Evolutionary conservation across 768 basidiomycete genomes (phyloP).

Genomic region (Cystobasidium tubakii): DNA sequence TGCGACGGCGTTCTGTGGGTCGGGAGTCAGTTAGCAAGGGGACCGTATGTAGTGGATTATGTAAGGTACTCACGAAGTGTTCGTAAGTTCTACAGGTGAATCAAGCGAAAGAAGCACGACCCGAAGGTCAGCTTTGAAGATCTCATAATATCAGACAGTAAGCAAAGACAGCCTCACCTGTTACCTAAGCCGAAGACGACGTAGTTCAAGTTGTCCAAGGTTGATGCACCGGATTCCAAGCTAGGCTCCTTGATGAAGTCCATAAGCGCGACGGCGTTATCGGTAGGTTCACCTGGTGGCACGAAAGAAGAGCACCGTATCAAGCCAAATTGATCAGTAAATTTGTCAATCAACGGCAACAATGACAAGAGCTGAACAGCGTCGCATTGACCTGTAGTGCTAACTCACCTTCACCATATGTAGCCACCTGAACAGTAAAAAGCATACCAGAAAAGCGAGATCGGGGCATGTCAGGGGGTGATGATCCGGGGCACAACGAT

Average conservation of each 20-base stretch:
- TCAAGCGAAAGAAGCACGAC: background rate
- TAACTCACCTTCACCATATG: constrained; percentile 81
- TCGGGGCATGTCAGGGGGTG: constrained; percentile 1
- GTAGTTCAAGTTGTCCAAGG: constrained; percentile 78
- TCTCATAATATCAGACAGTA: too few relatives aligned
- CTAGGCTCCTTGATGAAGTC: constrained; percentile 81
- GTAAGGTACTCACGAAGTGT: background rate
- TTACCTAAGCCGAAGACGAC: constrained; percentile 84
- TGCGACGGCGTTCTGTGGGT: constrained; percentile 66
- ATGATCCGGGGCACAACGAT: background rate
- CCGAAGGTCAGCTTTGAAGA: too few relatives aligned
- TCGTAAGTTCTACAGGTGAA: background rate
- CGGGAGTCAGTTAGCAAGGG: too few relatives aligned
- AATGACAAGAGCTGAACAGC: too few relatives aligned
- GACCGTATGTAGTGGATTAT: background rate
- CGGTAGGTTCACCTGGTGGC: constrained; percentile 67
- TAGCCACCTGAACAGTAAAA: constrained; percentile 55
- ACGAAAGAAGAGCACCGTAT: background rate
- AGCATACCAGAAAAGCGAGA: background rate
- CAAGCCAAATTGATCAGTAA: background rate
- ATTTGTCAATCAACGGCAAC: too few relatives aligned
- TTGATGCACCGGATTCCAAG: constrained; percentile 72
- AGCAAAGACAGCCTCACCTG: constrained; percentile 43
- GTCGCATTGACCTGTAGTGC: background rate
- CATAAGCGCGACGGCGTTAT: constrained; percentile 91